A percentile compares a stretch with the other conserved stretches of the same genome.
phyloP scores from a whole-genome alignment of 495 filamentous ascomycete genomes.

The Sabuloglossum arenarium region DNA sequence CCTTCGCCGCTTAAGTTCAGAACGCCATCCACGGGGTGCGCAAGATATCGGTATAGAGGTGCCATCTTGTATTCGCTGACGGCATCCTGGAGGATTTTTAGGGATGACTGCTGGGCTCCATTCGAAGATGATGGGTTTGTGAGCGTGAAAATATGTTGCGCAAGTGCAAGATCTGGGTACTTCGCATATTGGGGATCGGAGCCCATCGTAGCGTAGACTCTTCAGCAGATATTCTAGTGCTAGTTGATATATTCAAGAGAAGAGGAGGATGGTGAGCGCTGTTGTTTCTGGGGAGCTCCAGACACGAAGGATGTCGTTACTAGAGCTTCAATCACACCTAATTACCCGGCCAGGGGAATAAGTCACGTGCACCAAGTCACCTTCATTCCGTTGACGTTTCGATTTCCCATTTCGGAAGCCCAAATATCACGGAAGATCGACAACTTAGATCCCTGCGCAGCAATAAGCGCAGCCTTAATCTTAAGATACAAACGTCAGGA shows the following conservation, averaged over 20 bases:
- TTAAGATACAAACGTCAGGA: background rate
- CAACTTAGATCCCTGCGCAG: background rate
- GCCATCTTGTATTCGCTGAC: conserved; percentile 92
- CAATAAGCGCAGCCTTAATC: too few species aligned
- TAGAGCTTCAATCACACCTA: background rate
- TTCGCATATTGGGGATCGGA: conserved; percentile 93
- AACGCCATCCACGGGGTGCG: conserved; percentile 82
- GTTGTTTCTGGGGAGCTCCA: background rate
- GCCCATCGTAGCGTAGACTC: conserved; percentile 44
- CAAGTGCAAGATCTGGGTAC: conserved; percentile 76
- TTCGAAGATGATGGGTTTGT: conserved; percentile 65
- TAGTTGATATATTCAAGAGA: background rate
- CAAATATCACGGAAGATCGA: background rate
- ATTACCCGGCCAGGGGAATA: background rate
- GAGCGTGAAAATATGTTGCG: conserved; percentile 94
- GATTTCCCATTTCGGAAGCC: background rate
- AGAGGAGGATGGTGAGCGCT: background rate
- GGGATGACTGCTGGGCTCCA: conserved; percentile 43
- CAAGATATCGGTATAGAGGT: conserved; percentile 84
- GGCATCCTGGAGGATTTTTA: conserved; percentile 77
- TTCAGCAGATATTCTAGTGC: background rate
- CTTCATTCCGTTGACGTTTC: background rate
- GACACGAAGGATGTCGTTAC: background rate
- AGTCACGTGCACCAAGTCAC: background rate
- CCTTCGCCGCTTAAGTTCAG: conserved; percentile 61